These are phyloP conservation scores for Aspergillus neoniger DNA, from an alignment of 2,329 filamentous ascomycete species.

Conservation along the genomic window DNA sequence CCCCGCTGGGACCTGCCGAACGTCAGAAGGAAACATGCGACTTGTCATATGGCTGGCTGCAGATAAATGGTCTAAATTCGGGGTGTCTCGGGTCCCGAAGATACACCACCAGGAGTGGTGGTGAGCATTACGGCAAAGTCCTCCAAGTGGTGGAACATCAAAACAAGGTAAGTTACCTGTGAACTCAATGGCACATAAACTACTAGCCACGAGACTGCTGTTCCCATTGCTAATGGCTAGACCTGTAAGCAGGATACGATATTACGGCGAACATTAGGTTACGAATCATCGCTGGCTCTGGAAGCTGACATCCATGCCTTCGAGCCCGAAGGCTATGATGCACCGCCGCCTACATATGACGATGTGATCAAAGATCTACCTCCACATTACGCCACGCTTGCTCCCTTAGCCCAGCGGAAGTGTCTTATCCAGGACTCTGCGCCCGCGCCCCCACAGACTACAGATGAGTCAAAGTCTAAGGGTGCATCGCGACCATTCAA, in stretches of 20 bases:
- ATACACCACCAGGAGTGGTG: background rate
- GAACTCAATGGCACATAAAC: background rate
- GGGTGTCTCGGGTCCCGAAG: background rate
- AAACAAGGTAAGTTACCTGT: background rate
- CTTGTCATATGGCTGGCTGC: background rate
- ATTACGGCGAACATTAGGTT: constrained; percentile 1
- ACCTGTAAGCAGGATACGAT: constrained; percentile 1
- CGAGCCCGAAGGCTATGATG: constrained; percentile 24
- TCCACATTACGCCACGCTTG: constrained; percentile 34
- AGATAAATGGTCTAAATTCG: background rate
- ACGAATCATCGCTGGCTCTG: constrained; percentile 6
- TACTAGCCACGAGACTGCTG: background rate
- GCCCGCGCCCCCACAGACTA: constrained; percentile 11
- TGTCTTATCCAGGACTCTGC: constrained; percentile 11
- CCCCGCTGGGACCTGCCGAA: background rate
- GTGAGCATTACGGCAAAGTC: background rate
- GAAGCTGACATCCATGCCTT: constrained; percentile 17
- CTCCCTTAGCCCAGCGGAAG: constrained; percentile 31
- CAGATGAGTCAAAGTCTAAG: constrained; percentile 9
- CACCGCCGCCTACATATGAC: constrained; percentile 35
- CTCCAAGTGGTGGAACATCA: background rate
- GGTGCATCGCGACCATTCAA: constrained; percentile 24
- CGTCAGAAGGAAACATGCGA: background rate
- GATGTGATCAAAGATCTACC: constrained; percentile 37
- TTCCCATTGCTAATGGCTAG: background rate